Percentiles rank a stretch among this genome's conserved stretches.
These are phyloP conservation scores for Leccinum proliferum DNA, from an alignment of 1,284 basidiomycete species.

Conservation along the genomic window DNA sequence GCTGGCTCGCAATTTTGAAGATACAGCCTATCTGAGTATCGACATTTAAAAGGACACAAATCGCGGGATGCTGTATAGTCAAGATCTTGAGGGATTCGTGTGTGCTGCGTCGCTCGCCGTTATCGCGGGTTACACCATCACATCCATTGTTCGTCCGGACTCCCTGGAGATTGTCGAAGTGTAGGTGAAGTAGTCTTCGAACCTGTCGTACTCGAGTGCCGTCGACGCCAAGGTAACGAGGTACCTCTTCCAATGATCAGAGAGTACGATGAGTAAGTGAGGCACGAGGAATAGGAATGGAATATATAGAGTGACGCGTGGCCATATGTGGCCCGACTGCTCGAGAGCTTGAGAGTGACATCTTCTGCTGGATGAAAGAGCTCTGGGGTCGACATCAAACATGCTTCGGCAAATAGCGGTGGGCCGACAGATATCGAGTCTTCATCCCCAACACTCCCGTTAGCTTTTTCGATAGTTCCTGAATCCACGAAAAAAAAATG, in stretches of 20 bases:
- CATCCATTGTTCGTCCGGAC: too few species aligned
- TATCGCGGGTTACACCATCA: too few species aligned
- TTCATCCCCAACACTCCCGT: slow-evolving; percentile 10
- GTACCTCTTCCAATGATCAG: background rate
- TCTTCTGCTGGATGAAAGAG: slow-evolving; percentile 25
- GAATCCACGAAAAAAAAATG: slow-evolving; percentile 34
- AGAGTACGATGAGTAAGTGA: background rate
- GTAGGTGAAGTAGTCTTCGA: slow-evolving; percentile 10
- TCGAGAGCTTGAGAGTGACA: slow-evolving; percentile 18
- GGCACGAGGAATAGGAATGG: background rate
- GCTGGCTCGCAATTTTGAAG: too few species aligned
- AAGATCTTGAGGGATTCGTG: too few species aligned
- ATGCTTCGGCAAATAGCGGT: slow-evolving; percentile 37
- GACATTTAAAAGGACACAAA: too few species aligned
- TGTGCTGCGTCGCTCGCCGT: too few species aligned
- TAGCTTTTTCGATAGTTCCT: slow-evolving; percentile 24
- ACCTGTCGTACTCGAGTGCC: slow-evolving; percentile 30
- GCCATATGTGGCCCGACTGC: slow-evolving; percentile 25
- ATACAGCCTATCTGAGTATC: too few species aligned
- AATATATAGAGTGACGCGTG: background rate
- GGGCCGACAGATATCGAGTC: slow-evolving; percentile 23
- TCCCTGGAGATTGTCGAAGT: slow-evolving; percentile 12
- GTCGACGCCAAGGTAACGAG: background rate
- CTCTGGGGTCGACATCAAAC: slow-evolving; percentile 27
- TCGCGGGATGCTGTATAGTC: too few species aligned